These are phyloP conservation scores for Hordeum vulgare DNA, from an alignment of 176 grass and related monocot species.

Conservation along the genomic window MorexV3_pseudomolecules_assembly NC_058522.1:473021501-473022000, in stretches of 20 bases:
- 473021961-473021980: background rate
- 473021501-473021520: background rate
- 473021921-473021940: no score
- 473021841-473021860: conserved; percentile 80
- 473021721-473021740: conserved; percentile 64
- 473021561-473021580: conserved; percentile 79
- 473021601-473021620: conserved; percentile 74
- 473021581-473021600: conserved; percentile 60
- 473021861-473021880: conserved; percentile 89
- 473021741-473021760: conserved; percentile 54
- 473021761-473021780: conserved; percentile 69
- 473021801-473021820: conserved; percentile 84
- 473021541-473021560: background rate
- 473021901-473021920: conserved; percentile 21
- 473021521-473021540: background rate
- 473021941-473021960: background rate
- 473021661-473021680: conserved; percentile 81
- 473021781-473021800: conserved; percentile 85
- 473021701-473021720: conserved; percentile 75
- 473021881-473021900: background rate
- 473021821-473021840: conserved; percentile 85
- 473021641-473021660: conserved; percentile 59
- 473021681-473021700: conserved; percentile 95
- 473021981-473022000: background rate
- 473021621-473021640: conserved; percentile 77